These are phyloP conservation scores for Apophysomyces sp. DNA, from an alignment of 371 early-diverging fungal species.

Conservation along the genomic window DNA sequence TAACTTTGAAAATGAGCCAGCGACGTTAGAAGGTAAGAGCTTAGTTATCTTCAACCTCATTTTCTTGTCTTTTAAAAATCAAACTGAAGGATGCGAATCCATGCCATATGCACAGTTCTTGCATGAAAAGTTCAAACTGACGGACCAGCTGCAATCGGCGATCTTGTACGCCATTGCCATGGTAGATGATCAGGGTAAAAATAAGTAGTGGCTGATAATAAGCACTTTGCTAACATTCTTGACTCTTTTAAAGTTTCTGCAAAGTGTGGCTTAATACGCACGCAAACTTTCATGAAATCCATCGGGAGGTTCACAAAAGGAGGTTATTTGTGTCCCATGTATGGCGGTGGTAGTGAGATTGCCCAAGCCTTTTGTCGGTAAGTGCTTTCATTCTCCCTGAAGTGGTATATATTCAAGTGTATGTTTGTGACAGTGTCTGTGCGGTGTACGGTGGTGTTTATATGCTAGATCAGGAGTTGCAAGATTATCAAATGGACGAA, in stretches of 20 bases:
- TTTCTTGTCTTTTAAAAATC: background rate
- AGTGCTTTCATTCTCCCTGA: background rate
- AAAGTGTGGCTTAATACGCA: conserved; percentile 60
- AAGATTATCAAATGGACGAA: conserved; percentile 35
- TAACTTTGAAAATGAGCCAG: conserved; percentile 42
- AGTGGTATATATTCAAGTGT: background rate
- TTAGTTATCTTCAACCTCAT: background rate
- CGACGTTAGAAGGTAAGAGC: conserved; percentile 26
- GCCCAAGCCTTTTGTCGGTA: conserved; percentile 92
- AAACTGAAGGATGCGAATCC: conserved; percentile 38
- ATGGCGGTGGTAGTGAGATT: conserved; percentile 91
- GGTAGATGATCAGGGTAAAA: conserved; percentile 43
- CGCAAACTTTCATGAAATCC: conserved; percentile 72
- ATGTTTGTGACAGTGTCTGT: conserved; percentile 51
- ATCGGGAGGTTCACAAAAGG: conserved; percentile 88
- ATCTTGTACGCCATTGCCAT: conserved; percentile 75
- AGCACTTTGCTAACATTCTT: background rate
- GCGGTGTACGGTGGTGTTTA: conserved; percentile 92
- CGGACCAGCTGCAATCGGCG: conserved; percentile 63
- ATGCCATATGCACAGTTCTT: conserved; percentile 53
- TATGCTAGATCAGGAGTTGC: conserved; percentile 62
- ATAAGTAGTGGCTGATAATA: background rate
- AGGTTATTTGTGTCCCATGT: conserved; percentile 79
- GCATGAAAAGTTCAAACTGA: conserved; percentile 62
- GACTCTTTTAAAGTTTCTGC: conserved; percentile 40